phyloP scores from a whole-genome alignment of 805 yeast genomes.

The Yueomyces sinensis region DNA sequence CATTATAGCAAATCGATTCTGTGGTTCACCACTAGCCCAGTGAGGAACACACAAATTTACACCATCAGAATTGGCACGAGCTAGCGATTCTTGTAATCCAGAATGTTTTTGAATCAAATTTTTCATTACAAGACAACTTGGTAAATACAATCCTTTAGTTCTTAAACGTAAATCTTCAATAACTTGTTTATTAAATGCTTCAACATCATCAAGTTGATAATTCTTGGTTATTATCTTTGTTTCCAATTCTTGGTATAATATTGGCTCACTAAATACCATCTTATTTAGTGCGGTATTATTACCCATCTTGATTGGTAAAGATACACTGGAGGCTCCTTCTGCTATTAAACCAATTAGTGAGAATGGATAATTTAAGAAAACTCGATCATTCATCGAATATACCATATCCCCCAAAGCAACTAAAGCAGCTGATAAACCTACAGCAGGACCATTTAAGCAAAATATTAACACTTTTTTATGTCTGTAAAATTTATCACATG shows the following conservation, averaged over 20 bases:
- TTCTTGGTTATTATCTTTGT: constrained; percentile 51
- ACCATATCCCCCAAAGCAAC: constrained; percentile 63
- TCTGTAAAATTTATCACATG: constrained; percentile 49
- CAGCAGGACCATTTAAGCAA: constrained; percentile 77
- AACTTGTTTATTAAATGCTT: constrained; percentile 34
- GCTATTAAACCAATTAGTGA: constrained; percentile 70
- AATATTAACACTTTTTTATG: constrained; percentile 60
- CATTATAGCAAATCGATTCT: constrained; percentile 12
- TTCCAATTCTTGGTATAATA: constrained; percentile 41
- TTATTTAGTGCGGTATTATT: constrained; percentile 64
- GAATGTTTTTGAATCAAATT: constrained; percentile 13
- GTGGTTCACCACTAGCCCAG: constrained; percentile 17
- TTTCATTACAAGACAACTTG: constrained; percentile 31
- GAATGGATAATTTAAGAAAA: constrained; percentile 61
- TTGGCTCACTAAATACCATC: constrained; percentile 52
- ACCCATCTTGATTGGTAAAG: constrained; percentile 60
- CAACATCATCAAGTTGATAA: constrained; percentile 30
- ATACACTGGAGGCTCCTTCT: constrained; percentile 64
- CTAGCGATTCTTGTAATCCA: constrained; percentile 2
- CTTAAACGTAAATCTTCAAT: constrained; percentile 25
- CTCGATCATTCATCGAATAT: constrained; percentile 45
- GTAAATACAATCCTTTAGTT: constrained; percentile 24
- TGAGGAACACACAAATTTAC: constrained; percentile 14
- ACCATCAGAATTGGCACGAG: constrained; percentile 10
- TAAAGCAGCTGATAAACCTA: constrained; percentile 64